These are phyloP conservation scores for Platismatia glauca DNA, from an alignment of 495 filamentous ascomycete genomes.

Conservation along the genomic window DNA sequence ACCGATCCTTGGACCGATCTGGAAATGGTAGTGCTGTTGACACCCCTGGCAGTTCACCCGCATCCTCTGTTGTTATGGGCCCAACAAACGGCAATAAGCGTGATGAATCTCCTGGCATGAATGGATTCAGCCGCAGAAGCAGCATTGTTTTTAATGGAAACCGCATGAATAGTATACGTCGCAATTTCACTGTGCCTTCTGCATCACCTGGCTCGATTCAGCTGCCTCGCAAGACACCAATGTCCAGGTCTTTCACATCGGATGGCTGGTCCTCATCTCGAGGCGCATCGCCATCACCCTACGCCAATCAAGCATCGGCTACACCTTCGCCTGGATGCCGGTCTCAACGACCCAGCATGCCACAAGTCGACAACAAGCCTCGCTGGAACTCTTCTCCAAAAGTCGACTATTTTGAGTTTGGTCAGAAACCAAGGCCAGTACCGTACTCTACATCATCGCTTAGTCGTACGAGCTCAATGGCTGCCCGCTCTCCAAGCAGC, in stretches of 20 bases:
- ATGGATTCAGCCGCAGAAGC: conserved; percentile 38
- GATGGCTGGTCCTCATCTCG: conserved; percentile 23
- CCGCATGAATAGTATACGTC: conserved; percentile 32
- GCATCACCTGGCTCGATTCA: conserved; percentile 34
- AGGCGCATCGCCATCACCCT: conserved; percentile 36
- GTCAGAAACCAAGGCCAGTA: conserved; percentile 61
- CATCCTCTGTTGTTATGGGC: conserved; percentile 75
- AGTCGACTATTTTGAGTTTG: conserved; percentile 54
- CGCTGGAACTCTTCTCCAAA: conserved; percentile 75
- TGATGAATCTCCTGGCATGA: conserved; percentile 31
- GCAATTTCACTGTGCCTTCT: conserved; percentile 30
- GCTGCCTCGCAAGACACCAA: conserved; percentile 32
- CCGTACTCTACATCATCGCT: conserved; percentile 54
- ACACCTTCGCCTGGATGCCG: conserved; percentile 49
- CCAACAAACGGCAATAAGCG: conserved; percentile 33
- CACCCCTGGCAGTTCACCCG: conserved; percentile 70
- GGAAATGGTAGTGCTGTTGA: conserved; percentile 64
- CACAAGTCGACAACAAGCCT: conserved; percentile 52
- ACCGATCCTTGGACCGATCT: conserved; percentile 78
- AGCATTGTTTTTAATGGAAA: conserved; percentile 45
- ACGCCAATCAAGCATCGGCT: conserved; percentile 39
- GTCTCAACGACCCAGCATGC: conserved; percentile 37
- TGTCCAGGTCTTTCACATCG: conserved; percentile 25
- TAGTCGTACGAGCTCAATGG: conserved; percentile 44
- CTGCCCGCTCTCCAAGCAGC: conserved; percentile 32